Evolutionary conservation across 225 moss, liverwort and hornwort species (phyloP).

Genomic region (Sphagnum tenellum): DNA sequence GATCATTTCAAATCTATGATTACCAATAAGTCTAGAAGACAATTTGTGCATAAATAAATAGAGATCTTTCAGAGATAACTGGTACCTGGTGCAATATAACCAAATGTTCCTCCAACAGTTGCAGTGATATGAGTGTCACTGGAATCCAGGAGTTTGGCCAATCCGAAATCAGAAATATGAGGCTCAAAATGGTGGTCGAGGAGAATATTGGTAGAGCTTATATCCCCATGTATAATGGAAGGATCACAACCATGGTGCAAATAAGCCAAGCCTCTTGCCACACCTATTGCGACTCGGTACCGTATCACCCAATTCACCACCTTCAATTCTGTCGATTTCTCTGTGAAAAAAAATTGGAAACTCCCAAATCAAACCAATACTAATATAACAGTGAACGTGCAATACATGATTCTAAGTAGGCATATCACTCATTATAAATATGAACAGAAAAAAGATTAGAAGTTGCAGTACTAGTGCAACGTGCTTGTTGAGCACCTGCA

Average conservation of each 20-base stretch:
- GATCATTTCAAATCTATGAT: too few relatives aligned
- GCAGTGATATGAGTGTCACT: constrained; percentile 29
- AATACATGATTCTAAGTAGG: too few relatives aligned
- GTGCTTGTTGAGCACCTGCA: too few relatives aligned
- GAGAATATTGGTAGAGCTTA: constrained; percentile 35
- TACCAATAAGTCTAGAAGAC: too few relatives aligned
- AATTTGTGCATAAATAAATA: too few relatives aligned
- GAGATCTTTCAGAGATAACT: not conserved
- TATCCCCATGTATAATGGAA: constrained; percentile 42
- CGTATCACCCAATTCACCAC: constrained; percentile 25
- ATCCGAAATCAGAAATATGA: constrained; percentile 43
- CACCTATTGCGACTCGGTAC: constrained; percentile 28
- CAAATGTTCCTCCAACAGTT: constrained; percentile 42
- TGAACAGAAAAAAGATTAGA: too few relatives aligned
- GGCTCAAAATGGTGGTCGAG: constrained; percentile 31
- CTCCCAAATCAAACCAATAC: too few relatives aligned
- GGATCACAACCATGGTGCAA: constrained; percentile 40
- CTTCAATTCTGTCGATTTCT: not conserved
- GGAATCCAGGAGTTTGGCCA: constrained; percentile 28
- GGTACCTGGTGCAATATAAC: constrained; percentile 42
- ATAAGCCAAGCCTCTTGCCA: constrained; percentile 33
- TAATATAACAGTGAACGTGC: too few relatives aligned
- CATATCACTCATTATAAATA: too few relatives aligned
- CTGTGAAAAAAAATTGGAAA: too few relatives aligned
- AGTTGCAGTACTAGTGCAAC: too few relatives aligned